Evolutionary conservation across 345 rosid species (phyloP).

Genomic region (Brassica incana): DNA sequence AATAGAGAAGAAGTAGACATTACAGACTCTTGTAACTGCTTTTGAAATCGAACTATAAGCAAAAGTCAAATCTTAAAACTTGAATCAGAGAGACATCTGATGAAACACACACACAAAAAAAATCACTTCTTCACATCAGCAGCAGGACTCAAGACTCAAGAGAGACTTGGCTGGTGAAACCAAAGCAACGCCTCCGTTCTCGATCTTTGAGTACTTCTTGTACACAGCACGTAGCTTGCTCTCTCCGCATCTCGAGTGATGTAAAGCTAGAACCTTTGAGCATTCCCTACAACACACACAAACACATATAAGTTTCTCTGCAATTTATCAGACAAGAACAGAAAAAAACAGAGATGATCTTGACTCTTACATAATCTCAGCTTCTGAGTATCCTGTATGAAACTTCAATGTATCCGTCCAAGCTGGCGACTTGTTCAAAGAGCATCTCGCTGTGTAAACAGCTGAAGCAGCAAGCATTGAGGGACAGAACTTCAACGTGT

Average conservation of each 20-base stretch:
- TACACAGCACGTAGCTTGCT: slow-evolving; percentile 65
- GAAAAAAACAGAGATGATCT: neutral
- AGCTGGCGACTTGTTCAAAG: slow-evolving; percentile 56
- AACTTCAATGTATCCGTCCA: slow-evolving; percentile 77
- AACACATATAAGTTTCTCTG: neutral
- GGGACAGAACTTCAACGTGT: slow-evolving; percentile 47
- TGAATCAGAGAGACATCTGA: slow-evolving; percentile 42
- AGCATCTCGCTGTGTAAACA: slow-evolving; percentile 84
- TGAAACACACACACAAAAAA: neutral
- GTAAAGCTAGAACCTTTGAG: slow-evolving; percentile 56
- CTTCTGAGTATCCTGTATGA: slow-evolving; percentile 69
- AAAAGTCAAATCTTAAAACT: neutral
- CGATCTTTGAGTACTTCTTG: slow-evolving; percentile 58
- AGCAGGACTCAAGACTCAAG: slow-evolving; percentile 17
- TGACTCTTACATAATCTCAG: slow-evolving; percentile 52
- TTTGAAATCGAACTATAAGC: neutral
- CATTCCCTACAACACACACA: slow-evolving; percentile 52
- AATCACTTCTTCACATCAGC: slow-evolving; percentile 27
- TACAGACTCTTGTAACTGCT: neutral
- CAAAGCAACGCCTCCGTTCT: slow-evolving; percentile 64
- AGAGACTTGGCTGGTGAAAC: slow-evolving; percentile 54
- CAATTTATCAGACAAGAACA: neutral
- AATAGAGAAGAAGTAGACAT: neutral
- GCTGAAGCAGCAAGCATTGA: slow-evolving; percentile 87
- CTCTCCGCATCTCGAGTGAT: slow-evolving; percentile 58